phyloP scores from a whole-genome alignment of 1,284 basidiomycete species.

The Rhodotorula sp. region DNA sequence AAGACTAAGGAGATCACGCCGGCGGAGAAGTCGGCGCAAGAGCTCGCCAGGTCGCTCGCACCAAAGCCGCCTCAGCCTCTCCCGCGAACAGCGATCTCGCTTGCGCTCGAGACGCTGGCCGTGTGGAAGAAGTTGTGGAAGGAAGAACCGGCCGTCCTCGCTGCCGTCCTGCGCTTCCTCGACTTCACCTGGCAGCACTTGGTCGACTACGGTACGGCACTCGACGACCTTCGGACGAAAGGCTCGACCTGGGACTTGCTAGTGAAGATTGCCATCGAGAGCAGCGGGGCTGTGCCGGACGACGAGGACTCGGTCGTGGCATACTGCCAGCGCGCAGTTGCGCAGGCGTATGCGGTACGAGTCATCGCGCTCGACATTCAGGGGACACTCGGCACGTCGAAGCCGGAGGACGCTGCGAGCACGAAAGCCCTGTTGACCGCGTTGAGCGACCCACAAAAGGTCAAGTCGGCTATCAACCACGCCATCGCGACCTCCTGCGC shows the following conservation, averaged over 20 bases:
- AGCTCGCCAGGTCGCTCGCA: constrained; percentile 14
- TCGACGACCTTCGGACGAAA: constrained; percentile 61
- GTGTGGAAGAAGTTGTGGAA: constrained; percentile 73
- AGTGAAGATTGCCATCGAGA: constrained; percentile 61
- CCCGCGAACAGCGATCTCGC: constrained; percentile 46
- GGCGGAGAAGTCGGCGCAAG: constrained; percentile 54
- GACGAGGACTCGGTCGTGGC: constrained; percentile 52
- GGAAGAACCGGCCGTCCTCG: constrained; percentile 70
- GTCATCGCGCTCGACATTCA: constrained; percentile 55
- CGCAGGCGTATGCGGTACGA: constrained; percentile 71
- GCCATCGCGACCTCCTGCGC: constrained; percentile 68
- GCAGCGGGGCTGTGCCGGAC: constrained; percentile 64
- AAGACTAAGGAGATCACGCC: constrained; percentile 45
- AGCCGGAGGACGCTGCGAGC: constrained; percentile 60
- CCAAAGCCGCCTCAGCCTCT: constrained; percentile 35
- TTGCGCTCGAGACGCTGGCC: constrained; percentile 63
- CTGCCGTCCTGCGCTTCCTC: constrained; percentile 73
- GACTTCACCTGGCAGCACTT: constrained; percentile 79
- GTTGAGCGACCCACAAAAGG: constrained; percentile 61
- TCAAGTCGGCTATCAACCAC: constrained; percentile 60
- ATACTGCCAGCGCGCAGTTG: constrained; percentile 64
- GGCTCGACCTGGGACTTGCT: constrained; percentile 65
- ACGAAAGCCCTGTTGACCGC: constrained; percentile 50
- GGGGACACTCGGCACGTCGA: constrained; percentile 54
- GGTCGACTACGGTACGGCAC: constrained; percentile 65